A percentile compares a stretch with the other conserved stretches of the same genome.
These are phyloP conservation scores for Chaetoscypha palmicola DNA, from an alignment of 2,329 filamentous ascomycete species.

Conservation along the genomic window DNA sequence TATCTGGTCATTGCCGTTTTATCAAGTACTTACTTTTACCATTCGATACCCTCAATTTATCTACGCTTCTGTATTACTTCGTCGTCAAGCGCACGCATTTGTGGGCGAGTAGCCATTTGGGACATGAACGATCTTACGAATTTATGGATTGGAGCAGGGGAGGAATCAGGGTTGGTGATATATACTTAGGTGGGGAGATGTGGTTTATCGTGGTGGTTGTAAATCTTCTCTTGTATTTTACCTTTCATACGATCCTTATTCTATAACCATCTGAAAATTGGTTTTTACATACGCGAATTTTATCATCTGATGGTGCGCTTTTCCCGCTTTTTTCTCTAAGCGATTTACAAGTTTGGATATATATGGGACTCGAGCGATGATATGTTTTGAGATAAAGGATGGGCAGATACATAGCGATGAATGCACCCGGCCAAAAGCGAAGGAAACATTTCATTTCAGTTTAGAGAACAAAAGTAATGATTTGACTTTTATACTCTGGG, in stretches of 20 bases:
- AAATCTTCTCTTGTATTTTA: not conserved
- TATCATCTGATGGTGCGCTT: no score
- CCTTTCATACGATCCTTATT: not conserved
- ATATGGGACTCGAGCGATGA: no score
- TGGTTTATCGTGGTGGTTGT: not conserved
- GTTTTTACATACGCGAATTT: no score
- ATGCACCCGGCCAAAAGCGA: no score
- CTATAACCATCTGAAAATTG: no score
- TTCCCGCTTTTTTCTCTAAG: no score
- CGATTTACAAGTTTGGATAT: no score
- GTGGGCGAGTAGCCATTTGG: not conserved
- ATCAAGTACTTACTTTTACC: not conserved
- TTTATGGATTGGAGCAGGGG: not conserved
- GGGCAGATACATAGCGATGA: no score
- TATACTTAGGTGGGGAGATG: not conserved
- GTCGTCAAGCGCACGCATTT: not conserved
- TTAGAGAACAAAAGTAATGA: no score
- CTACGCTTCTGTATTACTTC: not conserved
- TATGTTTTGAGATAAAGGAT: no score
- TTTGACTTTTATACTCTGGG: no score
- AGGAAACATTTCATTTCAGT: no score
- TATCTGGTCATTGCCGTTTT: not conserved
- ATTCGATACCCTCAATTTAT: not conserved
- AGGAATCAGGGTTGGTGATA: not conserved
- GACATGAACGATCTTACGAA: not conserved